Evolutionary conservation across 2,329 filamentous ascomycete species (phyloP).

Genomic region (Botrytis fragariae): DNA sequence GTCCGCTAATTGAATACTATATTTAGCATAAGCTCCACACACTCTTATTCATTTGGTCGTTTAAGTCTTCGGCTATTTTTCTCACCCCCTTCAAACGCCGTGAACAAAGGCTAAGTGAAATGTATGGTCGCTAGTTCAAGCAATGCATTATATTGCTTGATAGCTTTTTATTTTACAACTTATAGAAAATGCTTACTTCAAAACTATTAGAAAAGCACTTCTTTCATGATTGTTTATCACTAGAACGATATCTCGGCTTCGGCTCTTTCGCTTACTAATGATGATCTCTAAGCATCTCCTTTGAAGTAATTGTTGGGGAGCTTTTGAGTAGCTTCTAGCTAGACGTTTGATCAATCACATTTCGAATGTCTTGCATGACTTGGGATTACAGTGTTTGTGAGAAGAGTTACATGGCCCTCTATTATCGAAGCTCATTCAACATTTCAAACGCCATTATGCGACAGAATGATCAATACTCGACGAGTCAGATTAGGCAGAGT

Average conservation of each 20-base stretch:
- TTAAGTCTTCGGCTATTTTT: not conserved
- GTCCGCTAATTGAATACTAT: accelerated
- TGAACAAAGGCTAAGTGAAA: not conserved
- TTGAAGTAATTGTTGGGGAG: no score
- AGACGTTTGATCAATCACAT: accelerated
- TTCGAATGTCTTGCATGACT: not conserved
- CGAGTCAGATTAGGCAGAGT: no score
- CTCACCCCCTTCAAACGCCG: not conserved
- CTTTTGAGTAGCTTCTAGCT: not conserved
- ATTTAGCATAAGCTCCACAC: not conserved
- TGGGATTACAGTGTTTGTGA: not conserved
- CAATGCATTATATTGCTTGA: not conserved
- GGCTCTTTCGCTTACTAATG: not conserved
- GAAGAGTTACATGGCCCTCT: not conserved
- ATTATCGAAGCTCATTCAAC: no score
- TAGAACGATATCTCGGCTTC: not conserved
- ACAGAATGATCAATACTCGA: no score
- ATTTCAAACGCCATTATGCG: no score
- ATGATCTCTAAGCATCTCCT: not conserved
- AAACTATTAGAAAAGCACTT: accelerated
- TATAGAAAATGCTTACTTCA: no score
- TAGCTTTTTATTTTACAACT: no score
- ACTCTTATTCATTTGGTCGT: not conserved
- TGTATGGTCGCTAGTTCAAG: not conserved
- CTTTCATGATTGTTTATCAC: not conserved